phyloP scores from a whole-genome alignment of 1,139 yeast species.

The Kurtzmaniella quercitrusa region DNA sequence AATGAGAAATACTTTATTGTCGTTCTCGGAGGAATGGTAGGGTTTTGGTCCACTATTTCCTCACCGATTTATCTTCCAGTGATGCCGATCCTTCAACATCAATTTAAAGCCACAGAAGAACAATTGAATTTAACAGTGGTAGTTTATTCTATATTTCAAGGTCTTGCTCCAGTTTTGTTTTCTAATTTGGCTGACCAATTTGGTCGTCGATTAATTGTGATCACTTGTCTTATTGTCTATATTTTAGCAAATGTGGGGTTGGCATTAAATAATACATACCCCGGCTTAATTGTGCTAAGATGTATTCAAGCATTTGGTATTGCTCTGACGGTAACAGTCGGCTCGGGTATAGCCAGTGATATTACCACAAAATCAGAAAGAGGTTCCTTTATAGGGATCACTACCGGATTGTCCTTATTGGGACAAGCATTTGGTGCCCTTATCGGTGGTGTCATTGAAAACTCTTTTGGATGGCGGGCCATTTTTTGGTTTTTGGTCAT shows the following conservation, averaged over 20 bases:
- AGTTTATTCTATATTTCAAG: constrained; percentile 63
- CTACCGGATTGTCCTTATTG: constrained; percentile 58
- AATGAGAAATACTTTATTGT: constrained; percentile 11
- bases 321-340: constrained; percentile 66
- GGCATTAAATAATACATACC: constrained; percentile 51
- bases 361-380: constrained; percentile 56
- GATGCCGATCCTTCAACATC: constrained; percentile 43
- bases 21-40: constrained; percentile 19
- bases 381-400: constrained; percentile 61
- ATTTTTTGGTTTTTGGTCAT: constrained; percentile 73
- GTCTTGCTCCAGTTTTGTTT: constrained; percentile 57
- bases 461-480: constrained; percentile 67
- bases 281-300: constrained; percentile 52
- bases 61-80: constrained; percentile 71
- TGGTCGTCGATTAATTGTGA: constrained; percentile 61
- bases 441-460: constrained; percentile 63
- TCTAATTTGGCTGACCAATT: constrained; percentile 58
- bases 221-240: constrained; percentile 49
- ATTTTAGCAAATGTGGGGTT: constrained; percentile 58
- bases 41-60: constrained; percentile 56
- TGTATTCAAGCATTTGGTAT: constrained; percentile 69
- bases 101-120: constrained; percentile 50
- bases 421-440: constrained; percentile 79
- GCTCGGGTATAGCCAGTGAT: constrained; percentile 68
- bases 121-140: constrained; percentile 61